Base-by-base conservation (phyloP, 164 flowering plant genomes). In the Kalanchoe fedtschenkoi region DNA sequence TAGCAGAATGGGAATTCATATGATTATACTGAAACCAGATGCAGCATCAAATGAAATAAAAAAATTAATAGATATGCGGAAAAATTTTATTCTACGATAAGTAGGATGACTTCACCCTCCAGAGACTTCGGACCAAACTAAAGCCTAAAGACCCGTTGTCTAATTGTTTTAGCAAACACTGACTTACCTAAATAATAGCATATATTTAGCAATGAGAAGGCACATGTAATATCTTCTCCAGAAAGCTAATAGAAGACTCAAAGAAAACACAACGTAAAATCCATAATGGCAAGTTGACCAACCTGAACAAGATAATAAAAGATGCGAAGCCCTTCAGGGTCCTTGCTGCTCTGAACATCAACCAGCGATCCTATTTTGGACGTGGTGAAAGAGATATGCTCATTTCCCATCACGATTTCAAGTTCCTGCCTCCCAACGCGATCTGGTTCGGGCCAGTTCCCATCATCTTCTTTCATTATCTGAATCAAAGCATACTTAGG, bases 291-390 rank as follows among this genome's bases (percentile, higher is more conserved):
- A 22, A 37, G 56, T 9, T 63, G 22, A 54, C 55, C 38, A 32
- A 87, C 98, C 96, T 89, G 98, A 65, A 89, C 97, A 62, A 92
- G 98, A 70, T 92, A 92, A 60, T 92, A 92, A 70, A 89, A 92
- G 33, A 89, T 88, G 19, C 97, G 96, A 72, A 92, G 93, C 33
- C 98, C 98, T 71, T 92, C 98, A 7, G 98, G 98, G 64, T 90
- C 98, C 22, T 88, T 81, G 71, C 97, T 93, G 67, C 90, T 85
- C 76, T 88, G 90, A 32, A 93, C 98, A 76, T 90, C 98, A 61
- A 93, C 89, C 51, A 93, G 90, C 0, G 98, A 90, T 17, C 98
- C 98, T 71, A 90, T 93, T 80, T 93, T 90, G 4, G 98, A 88
- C 32, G 98, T 90, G 14, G 98, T 86, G 62, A 93, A 93, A 9